Percentiles rank a stretch among this genome's conserved stretches.
Evolutionary conservation across 768 basidiomycete species (phyloP).

Genomic region (Lactarius vividus): DNA sequence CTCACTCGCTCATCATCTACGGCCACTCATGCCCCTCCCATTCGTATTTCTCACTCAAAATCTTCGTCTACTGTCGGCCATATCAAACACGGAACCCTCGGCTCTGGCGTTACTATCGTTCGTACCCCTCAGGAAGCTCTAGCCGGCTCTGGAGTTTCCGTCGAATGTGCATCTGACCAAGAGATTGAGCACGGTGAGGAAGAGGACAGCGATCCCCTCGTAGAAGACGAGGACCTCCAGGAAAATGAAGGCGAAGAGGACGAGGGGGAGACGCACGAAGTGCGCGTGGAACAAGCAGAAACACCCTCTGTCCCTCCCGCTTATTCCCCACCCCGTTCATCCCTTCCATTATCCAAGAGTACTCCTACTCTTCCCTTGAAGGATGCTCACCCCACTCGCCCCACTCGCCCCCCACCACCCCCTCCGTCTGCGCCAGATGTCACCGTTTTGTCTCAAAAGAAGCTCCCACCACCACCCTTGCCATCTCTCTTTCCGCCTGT

Average conservation of each 20-base stretch:
- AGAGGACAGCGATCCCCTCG: background rate
- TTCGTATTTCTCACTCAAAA: conserved; percentile 46
- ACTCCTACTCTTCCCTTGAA: conserved; percentile 28
- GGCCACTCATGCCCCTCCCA: conserved; percentile 32
- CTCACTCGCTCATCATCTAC: conserved; percentile 40
- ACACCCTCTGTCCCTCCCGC: conserved; percentile 27
- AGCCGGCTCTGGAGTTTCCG: conserved; percentile 33
- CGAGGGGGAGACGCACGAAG: conserved; percentile 5
- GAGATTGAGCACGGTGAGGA: background rate
- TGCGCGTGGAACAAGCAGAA: conserved; percentile 1
- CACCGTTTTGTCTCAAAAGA: conserved; percentile 31
- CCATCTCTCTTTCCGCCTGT: conserved; percentile 44
- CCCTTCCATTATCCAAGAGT: conserved; percentile 30
- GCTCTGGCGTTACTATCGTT: conserved; percentile 72
- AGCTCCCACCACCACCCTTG: conserved; percentile 30
- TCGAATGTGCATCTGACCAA: conserved; percentile 16
- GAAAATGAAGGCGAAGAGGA: background rate
- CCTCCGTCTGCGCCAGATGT: conserved; percentile 28
- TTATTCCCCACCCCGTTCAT: conserved; percentile 31
- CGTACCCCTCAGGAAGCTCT: conserved; percentile 80
- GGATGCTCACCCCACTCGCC: conserved; percentile 35
- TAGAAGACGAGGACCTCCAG: background rate
- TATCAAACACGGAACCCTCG: conserved; percentile 49
- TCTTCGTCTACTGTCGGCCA: conserved; percentile 36
- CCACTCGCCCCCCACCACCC: conserved; percentile 36